phyloP scores from a whole-genome alignment of 768 basidiomycete species.

The Boletus pseudo-olivaceus region DNA sequence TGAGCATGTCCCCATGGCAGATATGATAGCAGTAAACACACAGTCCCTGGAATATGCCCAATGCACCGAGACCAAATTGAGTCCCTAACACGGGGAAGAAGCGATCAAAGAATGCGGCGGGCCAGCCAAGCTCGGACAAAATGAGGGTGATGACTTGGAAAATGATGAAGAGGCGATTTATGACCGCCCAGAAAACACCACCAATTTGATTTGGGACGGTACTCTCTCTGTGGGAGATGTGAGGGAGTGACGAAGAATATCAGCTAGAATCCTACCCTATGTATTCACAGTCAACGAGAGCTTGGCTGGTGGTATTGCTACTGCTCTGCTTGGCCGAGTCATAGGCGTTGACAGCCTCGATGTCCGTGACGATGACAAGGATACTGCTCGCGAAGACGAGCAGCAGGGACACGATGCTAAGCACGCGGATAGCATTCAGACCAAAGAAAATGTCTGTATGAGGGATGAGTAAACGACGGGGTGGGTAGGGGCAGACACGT shows the following conservation, averaged over 20 bases:
- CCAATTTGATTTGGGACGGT: constrained; percentile 91
- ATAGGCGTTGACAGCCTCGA: constrained; percentile 71
- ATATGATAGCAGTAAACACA: constrained; percentile 35
- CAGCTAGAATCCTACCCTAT: constrained; percentile 52
- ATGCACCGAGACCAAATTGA: constrained; percentile 79
- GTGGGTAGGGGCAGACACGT: constrained; percentile 20
- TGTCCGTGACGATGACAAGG: constrained; percentile 66
- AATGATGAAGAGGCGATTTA: constrained; percentile 84
- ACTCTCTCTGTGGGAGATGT: constrained; percentile 47
- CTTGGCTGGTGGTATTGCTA: constrained; percentile 29
- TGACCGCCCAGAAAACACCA: constrained; percentile 87
- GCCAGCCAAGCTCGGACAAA: constrained; percentile 82
- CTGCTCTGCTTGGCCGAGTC: constrained; percentile 38
- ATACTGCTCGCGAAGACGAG: constrained; percentile 81
- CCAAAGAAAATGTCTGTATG: constrained; percentile 60
- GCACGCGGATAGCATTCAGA: constrained; percentile 71
- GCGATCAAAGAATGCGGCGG: constrained; percentile 69
- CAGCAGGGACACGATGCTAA: constrained; percentile 76
- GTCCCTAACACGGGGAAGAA: constrained; percentile 87
- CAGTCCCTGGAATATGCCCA: constrained; percentile 87
- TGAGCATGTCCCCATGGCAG: constrained; percentile 4
- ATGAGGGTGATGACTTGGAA: constrained; percentile 79
- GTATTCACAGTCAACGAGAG: constrained; percentile 64
- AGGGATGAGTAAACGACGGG: neutral
- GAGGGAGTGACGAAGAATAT: constrained; percentile 1